A percentile compares a stretch with the other conserved stretches of the same genome.
Conservation (phyloP, 768 basidiomycete species). For the Daedaleopsis sinensis region DNA sequence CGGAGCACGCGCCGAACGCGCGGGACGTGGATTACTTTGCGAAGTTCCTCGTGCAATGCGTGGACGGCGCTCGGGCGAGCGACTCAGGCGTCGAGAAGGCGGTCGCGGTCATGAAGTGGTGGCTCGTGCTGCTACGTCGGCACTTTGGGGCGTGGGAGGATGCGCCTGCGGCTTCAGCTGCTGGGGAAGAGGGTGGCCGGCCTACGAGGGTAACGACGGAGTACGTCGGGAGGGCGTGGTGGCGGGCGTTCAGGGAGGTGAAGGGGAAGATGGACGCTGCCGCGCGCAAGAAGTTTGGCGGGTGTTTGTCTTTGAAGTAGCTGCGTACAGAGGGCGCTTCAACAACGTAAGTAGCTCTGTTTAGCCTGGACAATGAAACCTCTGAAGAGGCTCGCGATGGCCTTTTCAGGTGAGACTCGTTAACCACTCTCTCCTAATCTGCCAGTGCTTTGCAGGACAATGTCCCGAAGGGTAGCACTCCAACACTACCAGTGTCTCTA, state of each 20-base stretch:
- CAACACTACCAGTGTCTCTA: constrained; percentile 65
- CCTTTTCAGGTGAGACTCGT: constrained; percentile 20
- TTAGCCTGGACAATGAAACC: constrained; percentile 28
- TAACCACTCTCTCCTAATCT: constrained; percentile 47
- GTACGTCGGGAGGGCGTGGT: constrained; percentile 72
- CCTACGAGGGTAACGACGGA: constrained; percentile 36
- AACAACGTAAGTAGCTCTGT: too few species aligned
- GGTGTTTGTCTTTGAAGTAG: constrained; percentile 61
- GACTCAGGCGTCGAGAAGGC: constrained; percentile 75
- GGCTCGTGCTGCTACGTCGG: constrained; percentile 70
- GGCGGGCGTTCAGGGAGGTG: constrained; percentile 74
- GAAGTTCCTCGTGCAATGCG: constrained; percentile 69
- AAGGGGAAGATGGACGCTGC: constrained; percentile 69
- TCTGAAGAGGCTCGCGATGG: constrained; percentile 13
- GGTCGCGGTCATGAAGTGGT: constrained; percentile 78
- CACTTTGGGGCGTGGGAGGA: constrained; percentile 63
- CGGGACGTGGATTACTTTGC: constrained; percentile 78
- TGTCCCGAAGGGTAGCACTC: constrained; percentile 80
- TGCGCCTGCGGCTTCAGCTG: constrained; percentile 30
- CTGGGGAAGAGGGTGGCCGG: constrained; percentile 25
- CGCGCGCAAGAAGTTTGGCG: constrained; percentile 71
- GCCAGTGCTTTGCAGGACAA: constrained; percentile 90
- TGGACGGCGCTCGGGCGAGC: constrained; percentile 54
- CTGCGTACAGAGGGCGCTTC: too few species aligned
- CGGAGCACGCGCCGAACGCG: constrained; percentile 62